Conservation (phyloP, 2,329 filamentous ascomycete species). For the Amauroascus niger region DNA sequence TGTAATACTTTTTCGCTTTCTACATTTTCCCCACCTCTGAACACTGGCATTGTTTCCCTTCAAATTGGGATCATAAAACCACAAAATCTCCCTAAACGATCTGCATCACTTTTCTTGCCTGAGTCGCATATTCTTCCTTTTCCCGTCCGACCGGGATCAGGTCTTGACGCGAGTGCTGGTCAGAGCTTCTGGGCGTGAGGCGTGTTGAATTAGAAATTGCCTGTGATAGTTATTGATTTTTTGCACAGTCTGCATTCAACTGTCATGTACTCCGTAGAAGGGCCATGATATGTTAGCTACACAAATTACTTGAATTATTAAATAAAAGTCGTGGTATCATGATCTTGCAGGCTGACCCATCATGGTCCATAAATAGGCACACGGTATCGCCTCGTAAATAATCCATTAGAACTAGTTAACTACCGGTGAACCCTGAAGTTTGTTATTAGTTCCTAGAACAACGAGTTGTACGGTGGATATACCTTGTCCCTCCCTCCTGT, state of each 20-base stretch:
- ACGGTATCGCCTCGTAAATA: too few species aligned
- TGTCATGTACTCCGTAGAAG: background rate
- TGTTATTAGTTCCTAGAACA: too few species aligned
- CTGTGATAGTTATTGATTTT: slow-evolving; percentile 3
- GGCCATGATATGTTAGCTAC: background rate
- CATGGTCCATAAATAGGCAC: too few species aligned
- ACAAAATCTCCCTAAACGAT: background rate
- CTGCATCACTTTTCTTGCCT: background rate
- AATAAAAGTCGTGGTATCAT: background rate
- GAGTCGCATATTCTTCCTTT: background rate
- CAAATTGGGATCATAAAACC: background rate
- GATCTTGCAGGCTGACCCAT: background rate
- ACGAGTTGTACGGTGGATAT: too few species aligned
- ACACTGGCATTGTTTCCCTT: background rate
- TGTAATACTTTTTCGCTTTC: background rate
- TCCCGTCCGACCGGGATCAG: slow-evolving; percentile 1
- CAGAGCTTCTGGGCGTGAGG: slow-evolving; percentile 9
- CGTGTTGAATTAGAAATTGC: slow-evolving; percentile 12
- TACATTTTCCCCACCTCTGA: background rate
- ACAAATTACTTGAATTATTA: background rate
- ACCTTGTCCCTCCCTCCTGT: background rate
- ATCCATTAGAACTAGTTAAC: too few species aligned
- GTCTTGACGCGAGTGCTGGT: slow-evolving; percentile 1
- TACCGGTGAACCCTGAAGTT: too few species aligned
- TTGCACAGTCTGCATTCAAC: background rate